Evolutionary conservation across 75 land plant genomes (phyloP).

Genomic region (Picea glauca): DNA sequence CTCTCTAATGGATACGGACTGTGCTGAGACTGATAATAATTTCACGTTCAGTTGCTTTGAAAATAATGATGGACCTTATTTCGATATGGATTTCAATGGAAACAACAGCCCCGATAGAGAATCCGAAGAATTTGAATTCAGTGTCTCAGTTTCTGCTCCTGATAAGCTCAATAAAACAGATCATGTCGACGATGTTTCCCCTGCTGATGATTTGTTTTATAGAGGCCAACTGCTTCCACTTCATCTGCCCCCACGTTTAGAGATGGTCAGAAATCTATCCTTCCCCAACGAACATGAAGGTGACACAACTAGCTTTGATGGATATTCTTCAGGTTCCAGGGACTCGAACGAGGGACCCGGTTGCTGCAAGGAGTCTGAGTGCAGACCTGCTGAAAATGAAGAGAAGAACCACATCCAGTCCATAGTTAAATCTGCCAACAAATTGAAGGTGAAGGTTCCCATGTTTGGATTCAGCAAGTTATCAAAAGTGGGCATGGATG

Average conservation of each 20-base stretch:
- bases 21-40: not conserved
- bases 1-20: not conserved
- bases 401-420: not conserved
- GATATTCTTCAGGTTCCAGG: not conserved
- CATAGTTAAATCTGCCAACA: not conserved
- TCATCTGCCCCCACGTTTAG: constrained; percentile 61
- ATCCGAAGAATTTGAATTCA: constrained; percentile 1
- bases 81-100: not conserved
- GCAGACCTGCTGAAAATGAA: not conserved
- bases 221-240: constrained; percentile 71
- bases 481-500: constrained; percentile 11
- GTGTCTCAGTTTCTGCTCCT: not conserved
- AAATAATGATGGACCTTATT: constrained; percentile 1
- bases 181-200: constrained; percentile 15
- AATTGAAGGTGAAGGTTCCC: constrained; percentile 11
- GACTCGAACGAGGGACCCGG: not conserved
- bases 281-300: not conserved
- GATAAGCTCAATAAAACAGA: not conserved
- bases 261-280: constrained; percentile 50
- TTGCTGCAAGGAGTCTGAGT: not conserved
- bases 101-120: not conserved
- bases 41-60: constrained; percentile 11
- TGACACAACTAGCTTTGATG: not conserved
- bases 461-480: constrained; percentile 4
- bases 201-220: constrained; percentile 80